Conservation (phyloP, 2,329 filamentous ascomycete species). For the Coniochaeta hoffmannii region DNA sequence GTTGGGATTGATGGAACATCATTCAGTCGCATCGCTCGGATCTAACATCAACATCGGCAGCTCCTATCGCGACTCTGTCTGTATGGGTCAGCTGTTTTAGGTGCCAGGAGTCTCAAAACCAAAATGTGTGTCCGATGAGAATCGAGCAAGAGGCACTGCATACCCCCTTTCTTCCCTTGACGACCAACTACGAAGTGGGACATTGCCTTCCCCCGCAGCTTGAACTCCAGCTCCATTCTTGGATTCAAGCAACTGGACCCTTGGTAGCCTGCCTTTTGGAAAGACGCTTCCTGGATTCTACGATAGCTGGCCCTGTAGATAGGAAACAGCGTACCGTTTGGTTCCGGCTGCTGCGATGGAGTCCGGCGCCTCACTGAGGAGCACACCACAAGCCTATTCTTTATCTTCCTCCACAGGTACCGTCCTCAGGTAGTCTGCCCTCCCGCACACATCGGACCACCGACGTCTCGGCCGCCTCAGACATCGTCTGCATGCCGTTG, state of each 20-base stretch:
- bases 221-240: background rate
- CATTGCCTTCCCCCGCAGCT: background rate
- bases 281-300: background rate
- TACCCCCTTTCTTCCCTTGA: background rate
- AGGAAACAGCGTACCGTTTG: background rate
- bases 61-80: background rate
- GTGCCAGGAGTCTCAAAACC: background rate
- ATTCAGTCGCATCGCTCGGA: background rate
- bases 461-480: background rate
- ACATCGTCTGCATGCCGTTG: background rate
- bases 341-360: slow-evolving; percentile 15
- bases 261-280: background rate
- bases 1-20: background rate
- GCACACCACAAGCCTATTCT: slow-evolving; percentile 9
- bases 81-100: background rate
- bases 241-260: background rate
- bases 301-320: background rate
- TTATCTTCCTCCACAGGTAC: background rate
- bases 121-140: background rate
- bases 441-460: background rate
- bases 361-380: slow-evolving; percentile 12
- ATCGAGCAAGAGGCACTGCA: background rate
- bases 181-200: background rate
- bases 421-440: background rate
- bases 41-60: background rate